A percentile compares a stretch with the other conserved stretches of the same genome.
These are phyloP conservation scores for Allium cepa DNA, from an alignment of 106 monocot genomes.

Conservation along the genomic window DNA sequence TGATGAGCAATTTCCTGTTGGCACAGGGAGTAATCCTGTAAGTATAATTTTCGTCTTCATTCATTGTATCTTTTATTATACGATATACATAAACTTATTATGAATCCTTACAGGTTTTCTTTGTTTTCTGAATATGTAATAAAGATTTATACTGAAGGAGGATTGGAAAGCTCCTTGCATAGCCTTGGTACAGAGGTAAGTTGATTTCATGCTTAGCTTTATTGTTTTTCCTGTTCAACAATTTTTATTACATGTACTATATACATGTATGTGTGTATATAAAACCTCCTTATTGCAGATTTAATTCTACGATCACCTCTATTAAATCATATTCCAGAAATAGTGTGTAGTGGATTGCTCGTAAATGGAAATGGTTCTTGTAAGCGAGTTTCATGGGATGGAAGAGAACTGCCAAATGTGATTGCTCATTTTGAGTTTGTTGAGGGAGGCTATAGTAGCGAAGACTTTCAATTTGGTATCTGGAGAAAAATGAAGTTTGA, in stretches of 20 bases:
- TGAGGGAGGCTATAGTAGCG: constrained; percentile 1
- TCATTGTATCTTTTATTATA: constrained; percentile 3
- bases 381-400: constrained; percentile 57
- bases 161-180: constrained; percentile 47
- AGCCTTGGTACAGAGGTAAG: constrained; percentile 83
- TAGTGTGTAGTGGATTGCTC: constrained; percentile 75
- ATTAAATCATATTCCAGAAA: constrained; percentile 63
- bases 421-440: constrained; percentile 25
- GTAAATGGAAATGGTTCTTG: constrained; percentile 35
- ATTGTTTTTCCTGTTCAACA: background rate
- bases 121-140: constrained; percentile 75
- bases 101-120: constrained; percentile 52
- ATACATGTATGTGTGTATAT: too few species aligned
- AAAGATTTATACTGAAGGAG: constrained; percentile 86
- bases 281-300: constrained; percentile 39
- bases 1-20: constrained; percentile 92
- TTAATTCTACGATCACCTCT: constrained; percentile 76
- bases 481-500: constrained; percentile 74
- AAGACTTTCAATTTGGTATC: constrained; percentile 52
- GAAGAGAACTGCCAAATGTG: constrained; percentile 50
- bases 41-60: constrained; percentile 24
- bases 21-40: constrained; percentile 99
- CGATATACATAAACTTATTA: background rate
- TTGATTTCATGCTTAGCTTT: constrained; percentile 6
- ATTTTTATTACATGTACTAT: too few species aligned